Conservation (phyloP, 495 filamentous ascomycete genomes). For the Podospora bellae-mahoneyi region DNA sequence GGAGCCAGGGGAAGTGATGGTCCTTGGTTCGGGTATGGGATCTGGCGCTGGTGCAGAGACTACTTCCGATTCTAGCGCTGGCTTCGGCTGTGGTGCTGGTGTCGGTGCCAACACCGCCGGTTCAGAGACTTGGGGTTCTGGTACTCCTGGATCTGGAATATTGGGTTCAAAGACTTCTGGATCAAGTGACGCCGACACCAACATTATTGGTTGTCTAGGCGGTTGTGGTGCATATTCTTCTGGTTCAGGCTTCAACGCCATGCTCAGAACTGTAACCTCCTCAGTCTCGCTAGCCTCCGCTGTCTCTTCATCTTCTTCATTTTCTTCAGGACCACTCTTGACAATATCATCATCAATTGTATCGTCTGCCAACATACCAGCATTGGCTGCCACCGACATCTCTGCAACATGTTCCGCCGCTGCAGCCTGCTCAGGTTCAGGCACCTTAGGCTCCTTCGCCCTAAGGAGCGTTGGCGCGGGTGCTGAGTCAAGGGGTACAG, state of each 20-base stretch:
- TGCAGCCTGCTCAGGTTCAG: not conserved
- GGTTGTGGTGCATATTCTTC: not conserved
- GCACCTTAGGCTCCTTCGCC: not conserved
- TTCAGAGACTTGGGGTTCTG: not conserved
- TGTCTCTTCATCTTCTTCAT: not conserved
- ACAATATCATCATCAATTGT: not conserved
- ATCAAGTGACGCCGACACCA: not conserved
- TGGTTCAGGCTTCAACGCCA: not conserved
- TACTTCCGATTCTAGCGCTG: not conserved
- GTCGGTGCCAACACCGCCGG: not conserved
- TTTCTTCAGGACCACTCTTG: not conserved
- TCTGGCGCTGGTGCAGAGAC: not conserved
- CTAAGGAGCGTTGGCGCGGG: not conserved
- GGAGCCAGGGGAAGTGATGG: not conserved
- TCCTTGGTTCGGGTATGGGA: not conserved
- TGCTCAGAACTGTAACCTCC: not conserved
- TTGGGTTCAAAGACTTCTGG: not conserved
- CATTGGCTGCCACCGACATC: not conserved
- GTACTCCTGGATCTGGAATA: too few relatives aligned
- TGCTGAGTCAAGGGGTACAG: not conserved
- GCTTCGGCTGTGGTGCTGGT: not conserved
- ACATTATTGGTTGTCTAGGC: not conserved
- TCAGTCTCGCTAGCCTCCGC: not conserved
- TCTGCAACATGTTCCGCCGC: not conserved
- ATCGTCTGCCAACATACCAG: not conserved